Percentiles rank a stretch among this genome's conserved stretches.
phyloP scores from a whole-genome alignment of 202 grass and related monocot genomes.

The Musa balbisiana region DNA sequence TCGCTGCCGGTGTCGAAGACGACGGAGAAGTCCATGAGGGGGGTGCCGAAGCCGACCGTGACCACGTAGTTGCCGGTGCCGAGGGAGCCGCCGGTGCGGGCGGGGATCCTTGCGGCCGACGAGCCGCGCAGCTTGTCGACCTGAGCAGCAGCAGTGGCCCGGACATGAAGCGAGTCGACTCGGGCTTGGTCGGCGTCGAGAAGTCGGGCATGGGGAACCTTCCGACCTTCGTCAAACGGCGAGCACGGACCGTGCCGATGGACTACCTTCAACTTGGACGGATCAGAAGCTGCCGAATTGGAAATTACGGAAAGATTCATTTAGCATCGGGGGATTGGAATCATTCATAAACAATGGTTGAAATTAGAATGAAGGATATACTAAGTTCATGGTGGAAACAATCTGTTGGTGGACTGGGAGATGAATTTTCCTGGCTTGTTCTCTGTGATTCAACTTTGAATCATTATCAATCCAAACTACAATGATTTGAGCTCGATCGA shows the following conservation, averaged over 20 bases:
- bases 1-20: constrained; percentile 90
- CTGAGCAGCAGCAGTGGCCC: not conserved
- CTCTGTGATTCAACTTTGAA: too few species aligned
- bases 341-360: too few species aligned
- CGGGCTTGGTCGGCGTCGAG: constrained; percentile 47
- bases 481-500: not conserved
- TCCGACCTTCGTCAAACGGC: constrained; percentile 10
- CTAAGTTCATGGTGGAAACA: too few species aligned
- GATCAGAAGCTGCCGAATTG: constrained; percentile 11
- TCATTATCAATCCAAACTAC: not conserved
- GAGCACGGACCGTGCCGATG: constrained; percentile 67
- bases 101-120: constrained; percentile 42
- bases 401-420: too few species aligned
- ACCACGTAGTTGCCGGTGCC: constrained; percentile 69
- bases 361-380: too few species aligned
- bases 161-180: constrained; percentile 43
- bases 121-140: not conserved
- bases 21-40: constrained; percentile 32
- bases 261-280: constrained; percentile 33
- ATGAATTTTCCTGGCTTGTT: too few species aligned
- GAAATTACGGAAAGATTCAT: too few species aligned
- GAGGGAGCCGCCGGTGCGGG: constrained; percentile 30
- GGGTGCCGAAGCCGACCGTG: constrained; percentile 58
- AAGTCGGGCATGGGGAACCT: constrained; percentile 31
- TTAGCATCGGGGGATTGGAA: not conserved